Conservation (phyloP, 1,139 yeast genomes). For the Diutina rugosa region DNA sequence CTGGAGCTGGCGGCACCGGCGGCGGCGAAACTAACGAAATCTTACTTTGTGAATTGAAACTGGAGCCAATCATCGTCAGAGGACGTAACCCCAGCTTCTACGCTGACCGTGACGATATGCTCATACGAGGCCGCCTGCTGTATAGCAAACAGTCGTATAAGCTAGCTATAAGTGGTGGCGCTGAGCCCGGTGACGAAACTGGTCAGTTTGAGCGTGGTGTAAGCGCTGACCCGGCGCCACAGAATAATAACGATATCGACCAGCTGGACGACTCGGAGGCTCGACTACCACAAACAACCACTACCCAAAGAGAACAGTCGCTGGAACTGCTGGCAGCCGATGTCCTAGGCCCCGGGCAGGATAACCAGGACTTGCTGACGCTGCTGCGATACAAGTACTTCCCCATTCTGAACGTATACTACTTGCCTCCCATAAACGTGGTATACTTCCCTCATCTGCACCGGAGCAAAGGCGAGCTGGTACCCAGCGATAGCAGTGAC, state of each 20-base stretch:
- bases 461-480: not conserved
- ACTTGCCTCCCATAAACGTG: slow-evolving; percentile 46
- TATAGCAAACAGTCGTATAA: not conserved
- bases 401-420: slow-evolving; percentile 43
- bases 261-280: not conserved
- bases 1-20: slow-evolving; percentile 6
- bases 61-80: slow-evolving; percentile 46
- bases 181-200: slow-evolving; percentile 1
- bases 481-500: not conserved
- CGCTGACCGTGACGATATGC: slow-evolving; percentile 39
- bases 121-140: slow-evolving; percentile 17
- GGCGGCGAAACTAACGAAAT: slow-evolving; percentile 21
- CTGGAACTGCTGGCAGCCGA: not conserved
- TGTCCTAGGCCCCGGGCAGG: not conserved
- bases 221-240: slow-evolving; percentile 2
- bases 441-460: slow-evolving; percentile 42
- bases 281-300: not conserved
- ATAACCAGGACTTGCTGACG: not conserved
- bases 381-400: slow-evolving; percentile 32
- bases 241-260: not conserved
- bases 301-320: not conserved
- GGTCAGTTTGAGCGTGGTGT: slow-evolving; percentile 2
- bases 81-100: slow-evolving; percentile 59
- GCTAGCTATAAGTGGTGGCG: slow-evolving; percentile 3
- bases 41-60: slow-evolving; percentile 16